Evolutionary conservation across 805 yeast species (phyloP).

Genomic region (Allodekkera sacchari): DNA sequence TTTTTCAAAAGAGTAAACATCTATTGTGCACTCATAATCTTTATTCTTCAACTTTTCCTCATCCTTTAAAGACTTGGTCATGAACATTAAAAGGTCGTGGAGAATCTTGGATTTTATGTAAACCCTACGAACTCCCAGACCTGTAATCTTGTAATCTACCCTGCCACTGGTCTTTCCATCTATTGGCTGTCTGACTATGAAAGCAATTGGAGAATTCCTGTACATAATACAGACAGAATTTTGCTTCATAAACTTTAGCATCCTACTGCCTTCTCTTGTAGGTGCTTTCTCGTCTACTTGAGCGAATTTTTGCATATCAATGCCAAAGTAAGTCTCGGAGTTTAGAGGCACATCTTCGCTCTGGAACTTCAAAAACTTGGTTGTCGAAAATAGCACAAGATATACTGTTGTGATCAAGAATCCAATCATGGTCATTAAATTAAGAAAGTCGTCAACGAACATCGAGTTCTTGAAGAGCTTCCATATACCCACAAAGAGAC

Average conservation of each 20-base stretch:
- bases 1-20: constrained; percentile 45
- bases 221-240: constrained; percentile 52
- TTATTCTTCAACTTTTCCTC: constrained; percentile 20
- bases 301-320: constrained; percentile 39
- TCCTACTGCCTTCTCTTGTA: constrained; percentile 11
- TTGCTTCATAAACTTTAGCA: constrained; percentile 23
- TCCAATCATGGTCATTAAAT: constrained; percentile 31
- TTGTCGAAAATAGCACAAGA: constrained; percentile 29
- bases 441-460: constrained; percentile 21
- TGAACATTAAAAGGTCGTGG: constrained; percentile 38
- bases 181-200: constrained; percentile 35
- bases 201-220: constrained; percentile 66
- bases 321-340: constrained; percentile 37
- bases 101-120: constrained; percentile 58
- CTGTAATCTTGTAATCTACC: constrained; percentile 34
- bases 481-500: constrained; percentile 6
- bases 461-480: constrained; percentile 12
- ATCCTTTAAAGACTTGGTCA: constrained; percentile 6
- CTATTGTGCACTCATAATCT: constrained; percentile 33
- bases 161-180: constrained; percentile 23
- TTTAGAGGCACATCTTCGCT: constrained; percentile 29
- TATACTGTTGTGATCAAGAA: constrained; percentile 32
- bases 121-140: constrained; percentile 61
- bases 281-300: constrained; percentile 9
- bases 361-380: constrained; percentile 39